Evolutionary conservation across 2,329 filamentous ascomycete species (phyloP).

Genomic region (Xylariaceae sp.): DNA sequence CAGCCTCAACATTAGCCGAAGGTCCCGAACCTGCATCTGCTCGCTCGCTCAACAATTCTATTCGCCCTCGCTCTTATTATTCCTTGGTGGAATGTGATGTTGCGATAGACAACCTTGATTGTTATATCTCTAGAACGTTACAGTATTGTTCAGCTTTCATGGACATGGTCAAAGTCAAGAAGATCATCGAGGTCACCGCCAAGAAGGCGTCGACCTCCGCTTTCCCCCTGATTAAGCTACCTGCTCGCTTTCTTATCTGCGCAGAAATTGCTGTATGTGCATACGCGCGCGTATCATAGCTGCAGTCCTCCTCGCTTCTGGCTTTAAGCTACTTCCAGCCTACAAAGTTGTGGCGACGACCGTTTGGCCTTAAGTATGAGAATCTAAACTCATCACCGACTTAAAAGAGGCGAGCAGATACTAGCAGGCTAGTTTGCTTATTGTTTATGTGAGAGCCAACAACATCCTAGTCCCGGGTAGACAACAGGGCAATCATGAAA

Average conservation of each 20-base stretch:
- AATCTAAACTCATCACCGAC: background rate
- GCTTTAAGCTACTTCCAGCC: background rate
- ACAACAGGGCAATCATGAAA: conserved; percentile 12
- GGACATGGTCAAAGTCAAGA: too few species aligned
- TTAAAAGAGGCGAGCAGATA: conserved; percentile 3
- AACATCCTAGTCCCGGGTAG: background rate
- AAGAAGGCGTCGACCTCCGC: too few species aligned
- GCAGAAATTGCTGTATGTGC: too few species aligned
- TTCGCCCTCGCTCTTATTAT: conserved; percentile 1
- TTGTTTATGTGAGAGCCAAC: background rate
- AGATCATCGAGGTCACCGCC: too few species aligned
- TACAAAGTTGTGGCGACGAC: background rate
- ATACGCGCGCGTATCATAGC: too few species aligned
- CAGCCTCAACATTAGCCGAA: conserved; percentile 35
- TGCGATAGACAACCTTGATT: conserved; percentile 1
- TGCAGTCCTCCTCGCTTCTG: background rate
- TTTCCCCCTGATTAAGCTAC: too few species aligned
- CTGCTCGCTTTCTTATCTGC: too few species aligned
- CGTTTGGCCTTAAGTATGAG: background rate
- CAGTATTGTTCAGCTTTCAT: too few species aligned
- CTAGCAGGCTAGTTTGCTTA: background rate
- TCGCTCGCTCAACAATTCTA: conserved; percentile 6
- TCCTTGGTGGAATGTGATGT: background rate
- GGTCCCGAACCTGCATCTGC: conserved; percentile 15
- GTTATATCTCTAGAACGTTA: conserved; percentile 15